Evolutionary conservation across 2,329 filamentous ascomycete species (phyloP).

Genomic region (Madurella mycetomatis): DNA sequence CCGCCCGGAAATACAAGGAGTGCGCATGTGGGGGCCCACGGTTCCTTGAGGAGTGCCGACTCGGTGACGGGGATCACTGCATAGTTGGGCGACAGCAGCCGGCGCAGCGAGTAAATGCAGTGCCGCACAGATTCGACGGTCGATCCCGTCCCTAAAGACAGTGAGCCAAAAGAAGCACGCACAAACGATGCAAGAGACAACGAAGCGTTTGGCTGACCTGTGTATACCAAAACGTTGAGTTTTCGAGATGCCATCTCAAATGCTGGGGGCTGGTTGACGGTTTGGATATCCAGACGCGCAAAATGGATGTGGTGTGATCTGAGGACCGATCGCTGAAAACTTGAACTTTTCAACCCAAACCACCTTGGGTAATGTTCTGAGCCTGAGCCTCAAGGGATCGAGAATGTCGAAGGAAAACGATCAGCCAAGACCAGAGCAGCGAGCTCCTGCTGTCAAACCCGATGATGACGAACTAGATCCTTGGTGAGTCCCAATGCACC

Average conservation of each 20-base stretch:
- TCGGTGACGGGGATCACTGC: slow-evolving; percentile 84
- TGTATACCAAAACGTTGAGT: slow-evolving; percentile 93
- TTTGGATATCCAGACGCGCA: not conserved
- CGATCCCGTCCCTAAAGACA: slow-evolving; percentile 66
- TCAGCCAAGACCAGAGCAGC: slow-evolving; percentile 30
- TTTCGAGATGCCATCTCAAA: slow-evolving; percentile 20
- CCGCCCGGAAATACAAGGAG: slow-evolving; percentile 90
- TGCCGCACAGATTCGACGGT: slow-evolving; percentile 87
- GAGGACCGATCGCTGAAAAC: not conserved
- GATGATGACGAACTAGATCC: slow-evolving; percentile 91
- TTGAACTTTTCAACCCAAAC: not conserved
- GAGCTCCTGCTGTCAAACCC: slow-evolving; percentile 28
- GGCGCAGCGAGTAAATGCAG: slow-evolving; percentile 79
- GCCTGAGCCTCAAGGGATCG: slow-evolving; percentile 16
- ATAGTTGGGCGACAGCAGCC: slow-evolving; percentile 83
- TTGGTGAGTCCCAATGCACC: slow-evolving; percentile 57
- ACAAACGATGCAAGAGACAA: slow-evolving; percentile 8
- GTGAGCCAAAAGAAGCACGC: slow-evolving; percentile 1
- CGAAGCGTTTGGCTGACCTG: slow-evolving; percentile 53
- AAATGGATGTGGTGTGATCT: slow-evolving; percentile 6
- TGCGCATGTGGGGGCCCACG: slow-evolving; percentile 82
- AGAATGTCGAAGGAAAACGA: slow-evolving; percentile 56
- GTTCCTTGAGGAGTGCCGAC: slow-evolving; percentile 77
- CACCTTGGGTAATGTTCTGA: not conserved
- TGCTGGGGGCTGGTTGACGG: slow-evolving; percentile 10